Evolutionary conservation across 2,329 filamentous ascomycete genomes (phyloP).

Genomic region (Zopfia rhizophila): DNA sequence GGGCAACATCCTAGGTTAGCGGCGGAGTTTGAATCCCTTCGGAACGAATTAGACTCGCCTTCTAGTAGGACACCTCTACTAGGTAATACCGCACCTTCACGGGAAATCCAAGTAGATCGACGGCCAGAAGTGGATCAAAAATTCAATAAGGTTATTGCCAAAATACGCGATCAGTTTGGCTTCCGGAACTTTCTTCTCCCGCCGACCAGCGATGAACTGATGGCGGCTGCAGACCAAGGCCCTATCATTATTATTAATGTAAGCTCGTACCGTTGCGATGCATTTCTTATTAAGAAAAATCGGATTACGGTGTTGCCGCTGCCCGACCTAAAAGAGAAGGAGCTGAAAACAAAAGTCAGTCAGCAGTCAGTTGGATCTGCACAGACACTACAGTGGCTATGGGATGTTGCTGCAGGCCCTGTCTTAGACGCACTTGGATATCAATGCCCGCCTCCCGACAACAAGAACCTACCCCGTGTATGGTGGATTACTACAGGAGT

Average conservation of each 20-base stretch:
- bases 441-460: not conserved
- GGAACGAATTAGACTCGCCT: too few relatives aligned
- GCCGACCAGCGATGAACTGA: not conserved
- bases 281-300: conserved; percentile 5
- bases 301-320: not conserved
- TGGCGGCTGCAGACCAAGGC: conserved; percentile 2
- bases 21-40: too few relatives aligned
- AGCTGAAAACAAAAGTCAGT: not conserved
- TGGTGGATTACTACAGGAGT: conserved; percentile 16
- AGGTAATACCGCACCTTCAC: too few relatives aligned
- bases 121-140: too few relatives aligned
- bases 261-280: conserved; percentile 10
- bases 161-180: conserved; percentile 1
- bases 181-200: conserved; percentile 6
- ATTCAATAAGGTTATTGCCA: conserved; percentile 1
- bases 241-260: conserved; percentile 14
- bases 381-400: conserved; percentile 43
- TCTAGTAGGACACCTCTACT: too few relatives aligned
- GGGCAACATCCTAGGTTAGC: too few relatives aligned
- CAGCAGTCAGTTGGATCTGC: not conserved
- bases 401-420: conserved; percentile 37
- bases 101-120: too few relatives aligned
- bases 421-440: conserved; percentile 37
- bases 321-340: conserved; percentile 1
- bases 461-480: conserved; percentile 33